Evolutionary conservation across 345 rosid genomes (phyloP), one percentile per base, ranked within the genome.

Genomic region (Atalantia buxifolia): DNA sequence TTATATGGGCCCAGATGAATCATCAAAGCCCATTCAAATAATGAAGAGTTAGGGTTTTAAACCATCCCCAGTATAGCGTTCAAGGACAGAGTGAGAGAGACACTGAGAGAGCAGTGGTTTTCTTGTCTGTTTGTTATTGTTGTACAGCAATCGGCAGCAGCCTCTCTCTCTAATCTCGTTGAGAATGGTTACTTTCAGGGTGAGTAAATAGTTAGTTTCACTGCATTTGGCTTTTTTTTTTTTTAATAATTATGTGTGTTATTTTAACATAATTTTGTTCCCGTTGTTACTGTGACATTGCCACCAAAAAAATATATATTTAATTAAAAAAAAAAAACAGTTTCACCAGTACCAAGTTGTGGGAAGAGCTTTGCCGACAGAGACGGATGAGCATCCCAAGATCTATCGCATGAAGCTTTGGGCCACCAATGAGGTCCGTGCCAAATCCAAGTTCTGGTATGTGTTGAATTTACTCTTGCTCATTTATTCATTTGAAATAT

Each of bases 301-400:
- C 68, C 9, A 9, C 16, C 9, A 25, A 55, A 68, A 78, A n/a
- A 21, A 24, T n/a, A 8, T 0, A 35, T 0, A 31, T n/a, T n/a
- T n/a, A n/a, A n/a, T n/a, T n/a, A n/a, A 28, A 28, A 28, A 28
- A 28, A 28, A 28, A 28, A n/a, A 66, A 69, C 68, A 86, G 84
- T 84, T 78, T 82, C 89, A 84, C 62, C 86, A 84, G 72, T 82
- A 86, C 78, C 87, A 86, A 81, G 87, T 86, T 48, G 89, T 86
- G 36, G 89, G 87, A 22, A 79, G 87, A 74, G 86, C 80, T 25
- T 75, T 86, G 64, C 89, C 87, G 18, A 78, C 86, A 1, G 82
- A 84, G 31, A 1, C 74, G 4, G 87, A 82, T 50, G 82, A 76
- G 73, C 86, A 81, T 53, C 89, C 89, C 10, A 80, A 86, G 83